Evolutionary conservation across 1,284 basidiomycete genomes (phyloP).

Genomic region (Fomitopsis palustris): DNA sequence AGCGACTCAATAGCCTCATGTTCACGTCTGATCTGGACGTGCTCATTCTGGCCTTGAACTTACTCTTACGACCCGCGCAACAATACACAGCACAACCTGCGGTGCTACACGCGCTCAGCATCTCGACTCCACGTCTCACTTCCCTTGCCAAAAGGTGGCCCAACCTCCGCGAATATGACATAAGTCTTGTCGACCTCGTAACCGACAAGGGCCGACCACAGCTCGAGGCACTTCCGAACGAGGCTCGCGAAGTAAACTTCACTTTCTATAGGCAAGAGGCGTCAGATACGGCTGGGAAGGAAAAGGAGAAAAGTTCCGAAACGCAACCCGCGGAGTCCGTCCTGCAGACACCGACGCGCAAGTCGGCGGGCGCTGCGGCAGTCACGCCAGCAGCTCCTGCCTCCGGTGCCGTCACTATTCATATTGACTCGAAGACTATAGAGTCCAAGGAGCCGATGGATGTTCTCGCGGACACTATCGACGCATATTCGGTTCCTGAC

Average conservation of each 20-base stretch:
- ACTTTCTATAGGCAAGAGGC: constrained; percentile 66
- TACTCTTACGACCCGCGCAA: constrained; percentile 90
- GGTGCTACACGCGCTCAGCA: constrained; percentile 72
- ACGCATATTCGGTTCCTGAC: constrained; percentile 72
- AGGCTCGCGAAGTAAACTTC: constrained; percentile 73
- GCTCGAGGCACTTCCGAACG: constrained; percentile 58
- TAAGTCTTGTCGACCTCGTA: constrained; percentile 68
- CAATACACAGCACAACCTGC: constrained; percentile 87
- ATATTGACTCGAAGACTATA: constrained; percentile 60
- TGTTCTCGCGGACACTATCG: constrained; percentile 72
- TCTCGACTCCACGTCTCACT: constrained; percentile 70
- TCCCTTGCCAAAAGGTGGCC: constrained; percentile 75
- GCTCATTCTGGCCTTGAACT: constrained; percentile 78
- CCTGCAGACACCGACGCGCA: constrained; percentile 33
- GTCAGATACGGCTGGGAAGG: constrained; percentile 23
- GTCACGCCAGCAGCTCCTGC: constrained; percentile 23
- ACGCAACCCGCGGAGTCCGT: constrained; percentile 37
- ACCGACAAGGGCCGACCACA: constrained; percentile 47
- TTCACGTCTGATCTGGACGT: constrained; percentile 90
- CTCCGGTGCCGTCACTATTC: constrained; percentile 57
- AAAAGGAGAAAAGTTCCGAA: constrained; percentile 43
- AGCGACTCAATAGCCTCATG: constrained; percentile 90
- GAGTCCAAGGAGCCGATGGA: constrained; percentile 63
- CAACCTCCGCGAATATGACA: constrained; percentile 67
- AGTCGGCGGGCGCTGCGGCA: constrained; percentile 12